Evolutionary conservation across 2,329 filamentous ascomycete species (phyloP), one percentile per base, ranked within the genome.

Genomic region (Microdochium bolleyi): DNA sequence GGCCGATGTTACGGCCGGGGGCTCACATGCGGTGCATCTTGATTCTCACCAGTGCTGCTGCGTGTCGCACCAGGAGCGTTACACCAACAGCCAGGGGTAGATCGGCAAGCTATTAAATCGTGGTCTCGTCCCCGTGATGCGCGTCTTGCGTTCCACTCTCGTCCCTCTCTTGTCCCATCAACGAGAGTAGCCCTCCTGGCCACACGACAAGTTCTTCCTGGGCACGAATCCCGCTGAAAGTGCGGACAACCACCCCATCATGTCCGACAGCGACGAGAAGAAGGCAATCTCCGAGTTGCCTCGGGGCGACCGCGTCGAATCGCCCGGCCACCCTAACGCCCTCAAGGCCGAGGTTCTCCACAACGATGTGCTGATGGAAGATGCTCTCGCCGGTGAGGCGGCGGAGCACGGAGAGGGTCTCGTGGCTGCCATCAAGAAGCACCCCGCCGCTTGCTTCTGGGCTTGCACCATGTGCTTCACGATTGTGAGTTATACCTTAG

Each of bases 381-480:
- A 72, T 58, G 70, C 69, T 52, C 65, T 70, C 24, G 64, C 69
- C 52, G 70, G 64, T 16, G 74, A 77, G 66, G 73, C 72, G 53
- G 58, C 58, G 25, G 74, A 77, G 62, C 69, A 72, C 52, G 58
- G 69, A 32, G 67, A 71, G 67, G 64, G 66, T 1, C 61, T 71
- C 13, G 67, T 71, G 62, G 57, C 65, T 48, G 69, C 71, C 1
- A 65, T 65, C 27, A 66, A 67, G 57, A 62, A 56, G 0, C 70
- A 76, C 50, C 74, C 74, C 21, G 70, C 67, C 68, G 74, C 74
- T 49, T 70, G 70, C 25, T 63, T 73, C 19, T 77, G 74, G 73
- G 73, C 72, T 0, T 75, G 76, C 49, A 63, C 67, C 58, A 76
- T 76, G 72, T 77, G 71, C 49, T 77, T 72, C 59, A 76, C 74